A percentile compares a stretch with the other conserved stretches of the same genome.
These are phyloP conservation scores for Leccinum aurantiacum DNA, from an alignment of 768 basidiomycete genomes.

Conservation along the genomic window DNA sequence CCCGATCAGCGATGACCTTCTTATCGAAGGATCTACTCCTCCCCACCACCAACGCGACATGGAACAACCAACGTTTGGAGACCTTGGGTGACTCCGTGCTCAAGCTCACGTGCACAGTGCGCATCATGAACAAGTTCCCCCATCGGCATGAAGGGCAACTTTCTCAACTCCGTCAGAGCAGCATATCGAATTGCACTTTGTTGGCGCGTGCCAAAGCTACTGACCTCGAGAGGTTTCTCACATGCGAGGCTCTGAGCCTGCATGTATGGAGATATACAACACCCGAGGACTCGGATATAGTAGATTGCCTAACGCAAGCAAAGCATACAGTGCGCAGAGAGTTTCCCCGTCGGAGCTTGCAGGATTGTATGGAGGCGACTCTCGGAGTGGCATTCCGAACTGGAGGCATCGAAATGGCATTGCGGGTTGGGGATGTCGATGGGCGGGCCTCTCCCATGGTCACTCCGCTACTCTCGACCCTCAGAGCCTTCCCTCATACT, in stretches of 20 bases:
- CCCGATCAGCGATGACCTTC: slow-evolving; percentile 50
- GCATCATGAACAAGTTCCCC: slow-evolving; percentile 75
- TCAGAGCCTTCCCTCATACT: slow-evolving; percentile 14
- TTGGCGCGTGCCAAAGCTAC: slow-evolving; percentile 64
- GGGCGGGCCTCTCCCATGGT: slow-evolving; percentile 72
- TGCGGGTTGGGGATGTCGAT: slow-evolving; percentile 66
- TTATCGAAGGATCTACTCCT: slow-evolving; percentile 76
- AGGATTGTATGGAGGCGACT: slow-evolving; percentile 87
- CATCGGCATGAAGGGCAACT: slow-evolving; percentile 84
- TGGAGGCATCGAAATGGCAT: slow-evolving; percentile 68
- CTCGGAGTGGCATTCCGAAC: slow-evolving; percentile 74
- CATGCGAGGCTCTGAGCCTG: slow-evolving; percentile 53
- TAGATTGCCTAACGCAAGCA: slow-evolving; percentile 28
- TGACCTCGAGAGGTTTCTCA: slow-evolving; percentile 62
- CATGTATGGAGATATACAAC: slow-evolving; percentile 59
- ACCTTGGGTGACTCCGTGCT: slow-evolving; percentile 83
- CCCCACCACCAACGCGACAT: slow-evolving; percentile 60
- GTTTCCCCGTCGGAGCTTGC: slow-evolving; percentile 69
- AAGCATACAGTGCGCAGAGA: slow-evolving; percentile 39
- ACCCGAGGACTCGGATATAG: slow-evolving; percentile 37
- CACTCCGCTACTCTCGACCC: slow-evolving; percentile 47
- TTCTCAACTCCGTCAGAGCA: slow-evolving; percentile 57
- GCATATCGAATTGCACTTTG: slow-evolving; percentile 61
- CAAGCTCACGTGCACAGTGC: slow-evolving; percentile 71
- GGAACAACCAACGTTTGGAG: slow-evolving; percentile 83